phyloP scores from a whole-genome alignment of 2,329 filamentous ascomycete species.

The Pseudogymnoascus sp. region DNA sequence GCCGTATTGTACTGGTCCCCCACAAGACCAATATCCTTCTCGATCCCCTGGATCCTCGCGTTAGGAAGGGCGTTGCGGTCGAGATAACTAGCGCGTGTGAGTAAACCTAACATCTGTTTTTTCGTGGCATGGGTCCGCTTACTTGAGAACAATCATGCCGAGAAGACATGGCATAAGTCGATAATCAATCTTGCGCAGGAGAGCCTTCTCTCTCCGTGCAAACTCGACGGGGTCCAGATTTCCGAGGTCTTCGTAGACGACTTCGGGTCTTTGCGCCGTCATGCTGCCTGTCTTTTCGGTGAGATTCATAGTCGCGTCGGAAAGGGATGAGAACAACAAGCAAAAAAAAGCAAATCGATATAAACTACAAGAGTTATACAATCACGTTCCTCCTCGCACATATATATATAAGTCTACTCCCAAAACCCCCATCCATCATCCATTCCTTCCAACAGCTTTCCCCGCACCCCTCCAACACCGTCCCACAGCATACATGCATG shows the following conservation, averaged over 20 bases:
- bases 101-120: too few relatives aligned
- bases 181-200: slow-evolving; percentile 17
- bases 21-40: slow-evolving; percentile 27
- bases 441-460: background rate
- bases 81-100: slow-evolving; percentile 22
- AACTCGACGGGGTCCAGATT: background rate
- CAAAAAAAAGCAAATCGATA: background rate
- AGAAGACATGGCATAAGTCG: slow-evolving; percentile 18
- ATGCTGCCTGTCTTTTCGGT: background rate
- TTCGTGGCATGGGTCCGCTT: background rate
- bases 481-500: background rate
- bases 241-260: background rate
- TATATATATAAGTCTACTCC: background rate
- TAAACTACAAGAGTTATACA: background rate
- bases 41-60: slow-evolving; percentile 18
- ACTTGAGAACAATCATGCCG: slow-evolving; percentile 18
- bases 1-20: slow-evolving; percentile 32
- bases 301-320: background rate
- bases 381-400: background rate
- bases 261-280: background rate
- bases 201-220: slow-evolving; percentile 11
- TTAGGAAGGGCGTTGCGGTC: slow-evolving; percentile 26
- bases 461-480: background rate
- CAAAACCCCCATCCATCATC: background rate
- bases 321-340: background rate